Evolutionary conservation across 352 stramenopile genomes (phyloP), one percentile per base, ranked within the genome.

Genomic region (Phytopythium chamaehyphon): DNA sequence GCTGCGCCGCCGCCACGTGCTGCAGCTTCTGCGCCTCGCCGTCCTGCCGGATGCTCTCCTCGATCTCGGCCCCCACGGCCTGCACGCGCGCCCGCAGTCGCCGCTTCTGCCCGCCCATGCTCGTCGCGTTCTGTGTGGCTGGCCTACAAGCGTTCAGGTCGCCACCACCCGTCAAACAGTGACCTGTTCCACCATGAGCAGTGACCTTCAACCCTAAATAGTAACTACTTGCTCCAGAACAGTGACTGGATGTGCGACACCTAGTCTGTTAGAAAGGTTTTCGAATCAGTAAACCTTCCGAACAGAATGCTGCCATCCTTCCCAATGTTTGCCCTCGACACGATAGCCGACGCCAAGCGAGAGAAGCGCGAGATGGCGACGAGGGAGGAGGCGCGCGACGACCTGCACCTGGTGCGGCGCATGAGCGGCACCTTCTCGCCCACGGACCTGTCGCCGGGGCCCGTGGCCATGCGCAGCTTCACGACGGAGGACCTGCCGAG

Each of bases 21-120:
- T 93, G 62, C n/a, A 92, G 71, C 69, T 91, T 90, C 45, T 88
- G 78, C 35, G 84, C 72, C 56, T 94, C 77, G 5, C 67, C 80
- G 43, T 90, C 73, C 53, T 89, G 69, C n/a, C 69, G 76, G 48
- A 94, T 91, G 51, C 70, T 89, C 45, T 71, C 75, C 58, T 94
- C 84, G 50, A 94, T 71, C 55, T 87, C 61, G 39, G 61, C 71
- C 46, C 84, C 84, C n/a, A 94, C 54, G 38, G 61, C 66, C 61
- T 83, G 65, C 15, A 85, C 53, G 55, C 80, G 80, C 75, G 88
- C 75, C 58, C 85, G 69, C 56, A 83, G 64, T 57, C 73, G 71
- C 18, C 76, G 67, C 60, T 78, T 82, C 21, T 48, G 65, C 8
- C 60, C 55, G 22, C 61, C 75, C 76, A 86, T 87, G 36, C 14